Evolutionary conservation across 768 basidiomycete genomes (phyloP).

Genomic region (Leucocoprinus birnbaumii): DNA sequence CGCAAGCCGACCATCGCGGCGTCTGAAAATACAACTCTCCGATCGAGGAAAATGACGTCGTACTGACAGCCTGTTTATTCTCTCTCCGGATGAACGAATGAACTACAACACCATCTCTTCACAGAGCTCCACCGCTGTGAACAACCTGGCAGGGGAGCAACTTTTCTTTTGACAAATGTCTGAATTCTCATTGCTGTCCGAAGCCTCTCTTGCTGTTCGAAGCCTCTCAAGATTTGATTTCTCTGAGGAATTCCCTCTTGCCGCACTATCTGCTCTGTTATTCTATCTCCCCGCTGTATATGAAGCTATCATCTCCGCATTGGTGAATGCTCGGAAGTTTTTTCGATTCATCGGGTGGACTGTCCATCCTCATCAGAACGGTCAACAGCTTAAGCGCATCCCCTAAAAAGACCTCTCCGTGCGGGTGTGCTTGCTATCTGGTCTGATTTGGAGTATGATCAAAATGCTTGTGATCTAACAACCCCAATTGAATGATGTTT

Average conservation of each 20-base stretch:
- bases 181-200: too few species aligned
- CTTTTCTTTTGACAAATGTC: too few species aligned
- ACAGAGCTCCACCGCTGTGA: too few species aligned
- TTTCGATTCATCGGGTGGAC: neutral
- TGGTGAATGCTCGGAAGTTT: constrained; percentile 1
- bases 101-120: neutral
- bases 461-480: neutral
- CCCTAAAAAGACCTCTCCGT: neutral
- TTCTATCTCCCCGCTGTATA: neutral
- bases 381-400: neutral
- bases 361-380: neutral
- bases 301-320: neutral
- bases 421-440: neutral
- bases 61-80: neutral
- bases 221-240: too few species aligned
- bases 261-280: constrained; percentile 1
- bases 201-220: too few species aligned
- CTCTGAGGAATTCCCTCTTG: neutral
- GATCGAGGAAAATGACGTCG: too few species aligned
- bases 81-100: neutral
- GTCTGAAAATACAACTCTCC: too few species aligned
- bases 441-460: neutral
- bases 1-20: too few species aligned
- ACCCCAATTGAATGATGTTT: neutral
- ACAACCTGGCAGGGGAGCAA: too few species aligned